Evolutionary conservation across 805 yeast genomes (phyloP).

Genomic region (Candida boidinii): DNA sequence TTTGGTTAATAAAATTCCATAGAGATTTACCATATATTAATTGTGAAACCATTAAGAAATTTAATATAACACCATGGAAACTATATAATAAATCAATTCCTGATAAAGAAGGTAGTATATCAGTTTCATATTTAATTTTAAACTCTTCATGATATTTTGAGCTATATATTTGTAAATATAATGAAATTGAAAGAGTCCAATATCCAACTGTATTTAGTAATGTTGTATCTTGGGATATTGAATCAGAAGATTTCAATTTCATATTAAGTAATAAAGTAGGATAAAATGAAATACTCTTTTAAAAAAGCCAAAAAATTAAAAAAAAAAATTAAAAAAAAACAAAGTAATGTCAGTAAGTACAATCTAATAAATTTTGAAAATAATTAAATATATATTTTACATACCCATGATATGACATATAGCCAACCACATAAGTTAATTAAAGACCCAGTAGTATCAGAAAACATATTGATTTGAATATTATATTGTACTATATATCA

Average conservation of each 20-base stretch:
- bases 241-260: conserved; percentile 33
- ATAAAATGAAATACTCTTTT: conserved; percentile 39
- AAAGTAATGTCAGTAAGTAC: conserved; percentile 1
- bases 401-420: conserved; percentile 21
- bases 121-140: conserved; percentile 19
- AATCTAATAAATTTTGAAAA: background rate
- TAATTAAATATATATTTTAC: conserved; percentile 1
- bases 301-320: no score
- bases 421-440: conserved; percentile 23
- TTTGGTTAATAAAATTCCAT: conserved; percentile 25
- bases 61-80: conserved; percentile 36
- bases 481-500: no score
- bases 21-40: conserved; percentile 24
- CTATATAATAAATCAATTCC: conserved; percentile 38
- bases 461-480: no score
- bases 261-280: conserved; percentile 37
- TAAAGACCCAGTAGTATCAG: no score
- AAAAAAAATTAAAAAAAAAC: no score
- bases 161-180: conserved; percentile 32
- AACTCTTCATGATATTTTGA: conserved; percentile 24
- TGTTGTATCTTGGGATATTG: conserved; percentile 40
- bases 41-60: conserved; percentile 30
- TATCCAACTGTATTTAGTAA: conserved; percentile 40
- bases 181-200: conserved; percentile 31
- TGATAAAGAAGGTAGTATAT: conserved; percentile 31